Percentiles rank a stretch among this genome's conserved stretches.
phyloP scores from a whole-genome alignment of 768 basidiomycete species.

The Mycena venus region DNA sequence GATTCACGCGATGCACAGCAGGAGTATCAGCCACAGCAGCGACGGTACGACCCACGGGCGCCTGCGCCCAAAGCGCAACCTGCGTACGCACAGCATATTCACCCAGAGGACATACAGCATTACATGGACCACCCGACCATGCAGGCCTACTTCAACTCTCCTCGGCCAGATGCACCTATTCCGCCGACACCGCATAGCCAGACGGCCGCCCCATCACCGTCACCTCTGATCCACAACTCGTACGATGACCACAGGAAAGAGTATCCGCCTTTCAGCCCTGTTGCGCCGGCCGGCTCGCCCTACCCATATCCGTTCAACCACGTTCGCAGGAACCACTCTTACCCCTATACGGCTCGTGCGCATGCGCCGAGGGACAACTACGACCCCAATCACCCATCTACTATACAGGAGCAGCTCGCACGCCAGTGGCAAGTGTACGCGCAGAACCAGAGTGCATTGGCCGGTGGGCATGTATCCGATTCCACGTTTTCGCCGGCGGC shows the following conservation, averaged over 20 bases:
- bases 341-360: conserved; percentile 49
- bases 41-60: conserved; percentile 38
- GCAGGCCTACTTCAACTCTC: conserved; percentile 68
- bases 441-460: conserved; percentile 64
- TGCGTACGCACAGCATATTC: conserved; percentile 47
- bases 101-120: conserved; percentile 70
- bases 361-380: conserved; percentile 48
- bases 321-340: conserved; percentile 68
- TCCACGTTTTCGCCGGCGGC: conserved; percentile 83
- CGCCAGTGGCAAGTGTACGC: conserved; percentile 86
- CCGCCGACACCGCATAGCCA: conserved; percentile 86
- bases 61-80: conserved; percentile 50
- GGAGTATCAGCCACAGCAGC: conserved; percentile 54
- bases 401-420: conserved; percentile 78
- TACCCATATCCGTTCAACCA: conserved; percentile 86
- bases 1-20: conserved; percentile 43
- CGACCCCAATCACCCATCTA: conserved; percentile 58
- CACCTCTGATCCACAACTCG: conserved; percentile 67
- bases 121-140: conserved; percentile 73
- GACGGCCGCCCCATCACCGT: conserved; percentile 80
- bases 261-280: conserved; percentile 62
- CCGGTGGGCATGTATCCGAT: conserved; percentile 68
- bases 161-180: conserved; percentile 81
- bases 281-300: conserved; percentile 76
- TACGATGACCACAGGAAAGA: conserved; percentile 55